A percentile compares a stretch with the other conserved stretches of the same genome.
Conservation (phyloP, 177 flowering plant species). For the Vitis hybrid region DNA sequence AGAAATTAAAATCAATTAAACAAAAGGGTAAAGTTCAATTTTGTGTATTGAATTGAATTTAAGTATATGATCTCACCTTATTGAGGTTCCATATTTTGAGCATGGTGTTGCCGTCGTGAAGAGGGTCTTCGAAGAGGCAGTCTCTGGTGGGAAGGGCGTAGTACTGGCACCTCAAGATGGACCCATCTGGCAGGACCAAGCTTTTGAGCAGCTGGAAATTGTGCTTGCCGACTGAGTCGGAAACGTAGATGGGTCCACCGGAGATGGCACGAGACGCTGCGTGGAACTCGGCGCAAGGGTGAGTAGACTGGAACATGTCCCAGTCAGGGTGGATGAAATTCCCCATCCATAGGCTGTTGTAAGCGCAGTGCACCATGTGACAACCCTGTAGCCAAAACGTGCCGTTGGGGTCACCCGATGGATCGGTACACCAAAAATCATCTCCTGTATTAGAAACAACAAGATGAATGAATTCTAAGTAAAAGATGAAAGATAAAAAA, state of each 20-base stretch:
- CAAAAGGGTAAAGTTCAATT: background rate
- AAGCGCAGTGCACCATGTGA: constrained; percentile 81
- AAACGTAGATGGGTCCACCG: constrained; percentile 54
- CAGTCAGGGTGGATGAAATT: constrained; percentile 76
- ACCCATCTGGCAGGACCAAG: constrained; percentile 48
- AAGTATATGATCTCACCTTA: constrained; percentile 28
- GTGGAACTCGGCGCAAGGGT: constrained; percentile 55
- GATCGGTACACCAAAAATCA: constrained; percentile 78
- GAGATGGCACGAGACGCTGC: constrained; percentile 58
- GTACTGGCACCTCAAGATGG: constrained; percentile 42
- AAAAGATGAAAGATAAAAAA: background rate
- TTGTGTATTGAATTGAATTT: too few relatives aligned
- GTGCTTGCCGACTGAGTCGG: constrained; percentile 49
- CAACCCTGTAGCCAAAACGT: constrained; percentile 77
- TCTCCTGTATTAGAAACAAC: constrained; percentile 38
- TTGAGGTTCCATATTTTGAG: constrained; percentile 64
- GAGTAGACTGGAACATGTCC: constrained; percentile 82
- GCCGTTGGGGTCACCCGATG: constrained; percentile 68
- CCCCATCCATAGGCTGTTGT: constrained; percentile 83
- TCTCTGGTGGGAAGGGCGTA: constrained; percentile 51
- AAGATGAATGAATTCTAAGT: background rate
- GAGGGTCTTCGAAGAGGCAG: constrained; percentile 51
- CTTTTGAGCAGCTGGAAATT: constrained; percentile 39
- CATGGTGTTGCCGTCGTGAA: constrained; percentile 54
- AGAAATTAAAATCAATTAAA: background rate